These are phyloP conservation scores for Pseudogymnoascus verrucosus DNA, from an alignment of 2,329 filamentous ascomycete species.

Conservation along the genomic window DNA sequence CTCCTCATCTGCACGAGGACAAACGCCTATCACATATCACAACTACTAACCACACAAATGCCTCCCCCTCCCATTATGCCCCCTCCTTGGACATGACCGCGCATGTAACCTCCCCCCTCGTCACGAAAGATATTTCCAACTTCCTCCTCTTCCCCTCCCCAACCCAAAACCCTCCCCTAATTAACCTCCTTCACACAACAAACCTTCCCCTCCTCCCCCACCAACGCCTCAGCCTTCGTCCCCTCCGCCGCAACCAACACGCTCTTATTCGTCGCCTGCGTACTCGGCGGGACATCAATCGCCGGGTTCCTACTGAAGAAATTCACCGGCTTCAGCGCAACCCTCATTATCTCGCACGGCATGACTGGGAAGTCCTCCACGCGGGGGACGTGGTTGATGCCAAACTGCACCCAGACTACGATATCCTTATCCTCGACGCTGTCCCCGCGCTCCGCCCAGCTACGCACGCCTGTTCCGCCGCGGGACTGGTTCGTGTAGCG, in stretches of 20 bases:
- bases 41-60: neutral
- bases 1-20: neutral
- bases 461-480: constrained; percentile 44
- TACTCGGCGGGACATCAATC: constrained; percentile 40
- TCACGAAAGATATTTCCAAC: too few species aligned
- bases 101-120: too few species aligned
- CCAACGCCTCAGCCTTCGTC: constrained; percentile 16
- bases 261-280: constrained; percentile 36
- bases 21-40: constrained; percentile 2
- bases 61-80: neutral
- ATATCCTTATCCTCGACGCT: constrained; percentile 44
- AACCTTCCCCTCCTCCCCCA: constrained; percentile 16
- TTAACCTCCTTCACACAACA: constrained; percentile 22
- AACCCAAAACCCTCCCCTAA: constrained; percentile 12
- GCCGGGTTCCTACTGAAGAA: constrained; percentile 46
- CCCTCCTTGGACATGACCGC: neutral
- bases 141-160: neutral
- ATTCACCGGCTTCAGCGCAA: constrained; percentile 42
- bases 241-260: constrained; percentile 18
- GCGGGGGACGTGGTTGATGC: constrained; percentile 57
- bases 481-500: constrained; percentile 50
- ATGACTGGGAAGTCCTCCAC: constrained; percentile 63
- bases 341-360: constrained; percentile 50
- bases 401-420: constrained; percentile 50
- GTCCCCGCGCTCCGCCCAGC: constrained; percentile 44